These are phyloP conservation scores for Mucor racemosus DNA, from an alignment of 371 early-diverging fungal species.

Conservation along the genomic window DNA sequence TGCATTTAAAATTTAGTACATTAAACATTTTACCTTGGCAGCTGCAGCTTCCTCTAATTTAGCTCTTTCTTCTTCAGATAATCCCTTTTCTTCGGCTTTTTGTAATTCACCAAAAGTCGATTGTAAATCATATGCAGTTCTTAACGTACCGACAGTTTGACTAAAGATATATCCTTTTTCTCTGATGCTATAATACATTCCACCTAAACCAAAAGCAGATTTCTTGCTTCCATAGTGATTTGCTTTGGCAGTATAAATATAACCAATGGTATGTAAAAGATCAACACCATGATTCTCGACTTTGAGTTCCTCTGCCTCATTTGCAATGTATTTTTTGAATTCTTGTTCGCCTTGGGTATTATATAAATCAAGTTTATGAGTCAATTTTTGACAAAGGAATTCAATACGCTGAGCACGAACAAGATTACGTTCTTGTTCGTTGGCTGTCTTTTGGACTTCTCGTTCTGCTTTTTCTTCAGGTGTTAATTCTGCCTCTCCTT, in stretches of 20 bases:
- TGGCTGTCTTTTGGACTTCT: constrained; percentile 48
- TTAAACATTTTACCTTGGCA: constrained; percentile 43
- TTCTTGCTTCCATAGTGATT: constrained; percentile 77
- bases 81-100: constrained; percentile 84
- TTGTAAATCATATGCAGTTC: constrained; percentile 90
- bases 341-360: constrained; percentile 44
- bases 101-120: constrained; percentile 84
- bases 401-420: constrained; percentile 76
- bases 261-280: constrained; percentile 90
- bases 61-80: constrained; percentile 62
- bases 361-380: constrained; percentile 77
- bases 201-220: constrained; percentile 74
- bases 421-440: constrained; percentile 52
- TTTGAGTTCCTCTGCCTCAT: constrained; percentile 89
- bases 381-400: constrained; percentile 71
- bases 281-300: constrained; percentile 91
- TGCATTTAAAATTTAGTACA: not conserved
- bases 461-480: constrained; percentile 68
- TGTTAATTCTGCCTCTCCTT: constrained; percentile 47
- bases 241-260: constrained; percentile 85
- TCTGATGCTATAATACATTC: constrained; percentile 67
- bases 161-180: constrained; percentile 87
- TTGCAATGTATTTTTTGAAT: constrained; percentile 69
- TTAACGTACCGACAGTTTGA: constrained; percentile 88
- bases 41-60: constrained; percentile 76